Evolutionary conservation across 2,329 filamentous ascomycete species (phyloP), one percentile per base, ranked within the genome.

Genomic region (Aspergillus piperis): DNA sequence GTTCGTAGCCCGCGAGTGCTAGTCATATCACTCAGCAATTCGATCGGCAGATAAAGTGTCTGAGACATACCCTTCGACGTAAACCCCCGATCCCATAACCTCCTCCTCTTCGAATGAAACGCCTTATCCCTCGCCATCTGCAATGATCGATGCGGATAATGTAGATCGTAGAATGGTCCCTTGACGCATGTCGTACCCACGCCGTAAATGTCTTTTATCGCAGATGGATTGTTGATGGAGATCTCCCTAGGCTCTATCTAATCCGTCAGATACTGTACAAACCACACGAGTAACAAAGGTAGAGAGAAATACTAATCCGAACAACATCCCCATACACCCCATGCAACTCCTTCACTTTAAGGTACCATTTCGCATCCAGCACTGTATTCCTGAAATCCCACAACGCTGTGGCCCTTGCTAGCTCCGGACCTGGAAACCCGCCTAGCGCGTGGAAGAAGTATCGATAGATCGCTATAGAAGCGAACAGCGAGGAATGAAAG

Each of bases 81-180:
- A n/a, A 62, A 62, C 19, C 41, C 60, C n/a, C 50, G 53, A 52
- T 62, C 60, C 60, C 60, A 62, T 15, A 57, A 15, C 27, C 50
- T 30, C 54, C 60, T 50, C 11, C 60, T 38, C 27, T 32, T 57
- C 3, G 53, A 51, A 36, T 62, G 60, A 11, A 54, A 60, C 2
- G 25, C 53, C 53, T 58, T 62, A 17, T 60, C 57, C 8, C 60
- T 51, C 10, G 41, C 32, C 57, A 62, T 62, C 15, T 62, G 60
- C 27, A 62, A 54, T 8, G 60, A 62, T 8, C 50, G 30, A 23
- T 57, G 36, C 11, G 60, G 60, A 23, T 60, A 53, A 17, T 58
- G 52, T 19, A 62, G 5, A 47, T 62, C 57, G 39, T 62, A 62
- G 27, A 62, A 60, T 8, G 49, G 8, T 0, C 57, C 60, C 36